phyloP scores from a whole-genome alignment of 2,329 filamentous ascomycete genomes.

The Fonsecaea pedrosoi region DNA sequence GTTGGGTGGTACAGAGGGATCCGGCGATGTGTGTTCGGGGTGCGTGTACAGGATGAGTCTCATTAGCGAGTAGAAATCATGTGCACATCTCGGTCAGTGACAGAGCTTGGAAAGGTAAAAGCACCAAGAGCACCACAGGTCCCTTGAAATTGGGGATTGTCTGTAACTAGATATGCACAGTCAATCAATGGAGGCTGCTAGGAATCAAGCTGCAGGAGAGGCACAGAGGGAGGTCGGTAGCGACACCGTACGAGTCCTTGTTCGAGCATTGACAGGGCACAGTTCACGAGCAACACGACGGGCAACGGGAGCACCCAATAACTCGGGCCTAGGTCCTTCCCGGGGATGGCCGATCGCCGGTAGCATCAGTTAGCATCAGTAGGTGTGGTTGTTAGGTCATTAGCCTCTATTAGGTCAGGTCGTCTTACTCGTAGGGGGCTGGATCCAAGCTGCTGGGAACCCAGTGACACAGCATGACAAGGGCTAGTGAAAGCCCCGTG shows the following conservation, averaged over 20 bases:
- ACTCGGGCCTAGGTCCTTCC: neutral
- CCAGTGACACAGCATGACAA: neutral
- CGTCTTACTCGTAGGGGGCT: neutral
- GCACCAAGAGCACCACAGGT: neutral
- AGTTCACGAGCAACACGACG: neutral
- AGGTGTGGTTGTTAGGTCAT: neutral
- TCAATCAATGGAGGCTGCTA: conserved; percentile 1
- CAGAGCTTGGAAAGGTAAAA: neutral
- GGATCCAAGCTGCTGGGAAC: conserved; percentile 8
- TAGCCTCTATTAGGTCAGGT: too few relatives aligned
- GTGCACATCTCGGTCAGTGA: neutral
- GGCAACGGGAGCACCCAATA: neutral
- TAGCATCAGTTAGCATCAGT: too few relatives aligned
- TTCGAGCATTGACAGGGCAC: neutral
- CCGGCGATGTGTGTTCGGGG: neutral
- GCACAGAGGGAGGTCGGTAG: neutral
- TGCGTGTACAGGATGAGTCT: neutral
- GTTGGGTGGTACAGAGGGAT: neutral
- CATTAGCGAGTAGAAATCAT: neutral
- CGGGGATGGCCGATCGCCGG: neutral
- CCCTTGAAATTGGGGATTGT: too few relatives aligned
- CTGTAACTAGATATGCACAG: neutral
- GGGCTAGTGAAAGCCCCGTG: neutral
- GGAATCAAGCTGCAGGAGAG: neutral
- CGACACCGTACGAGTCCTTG: too few relatives aligned